Conservation (phyloP, 176 grass and related monocot genomes). For the Carex cristatella region DNA sequence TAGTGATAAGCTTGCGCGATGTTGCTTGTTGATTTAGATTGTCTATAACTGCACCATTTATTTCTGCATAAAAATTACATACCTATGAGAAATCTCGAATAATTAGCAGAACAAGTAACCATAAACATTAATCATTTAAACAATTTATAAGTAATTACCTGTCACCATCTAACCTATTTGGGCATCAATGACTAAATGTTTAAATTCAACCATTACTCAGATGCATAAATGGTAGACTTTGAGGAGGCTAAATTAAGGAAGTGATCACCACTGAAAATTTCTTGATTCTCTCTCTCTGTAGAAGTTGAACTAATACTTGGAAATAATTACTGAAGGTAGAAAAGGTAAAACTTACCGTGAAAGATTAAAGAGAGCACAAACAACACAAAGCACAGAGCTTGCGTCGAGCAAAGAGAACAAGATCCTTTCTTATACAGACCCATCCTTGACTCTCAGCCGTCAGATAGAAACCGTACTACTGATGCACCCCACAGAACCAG, state of each 20-base stretch:
- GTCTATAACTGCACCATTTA: neutral
- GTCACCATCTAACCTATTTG: neutral
- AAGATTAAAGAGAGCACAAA: conserved; percentile 4
- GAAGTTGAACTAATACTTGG: neutral
- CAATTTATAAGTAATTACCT: no score
- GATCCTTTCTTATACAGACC: neutral
- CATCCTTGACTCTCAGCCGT: conserved; percentile 12
- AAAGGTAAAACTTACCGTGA: neutral
- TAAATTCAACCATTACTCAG: neutral
- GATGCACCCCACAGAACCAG: neutral
- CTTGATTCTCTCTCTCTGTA: no score
- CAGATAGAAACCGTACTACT: neutral
- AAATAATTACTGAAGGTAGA: neutral
- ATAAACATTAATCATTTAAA: neutral
- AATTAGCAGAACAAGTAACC: neutral
- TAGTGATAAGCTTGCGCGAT: conserved; percentile 13
- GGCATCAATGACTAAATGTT: neutral
- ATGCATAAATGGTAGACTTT: no score
- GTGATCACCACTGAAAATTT: no score
- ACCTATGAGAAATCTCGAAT: neutral
- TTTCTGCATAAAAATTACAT: neutral
- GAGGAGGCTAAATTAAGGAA: no score
- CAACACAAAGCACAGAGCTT: neutral
- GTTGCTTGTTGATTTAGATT: neutral
- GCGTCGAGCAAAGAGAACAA: neutral